Percentiles rank a stretch among this genome's conserved stretches.
These are phyloP conservation scores for Solanum lignicaule DNA, from an alignment of 257 asterid genomes.

Conservation along the genomic window DNA sequence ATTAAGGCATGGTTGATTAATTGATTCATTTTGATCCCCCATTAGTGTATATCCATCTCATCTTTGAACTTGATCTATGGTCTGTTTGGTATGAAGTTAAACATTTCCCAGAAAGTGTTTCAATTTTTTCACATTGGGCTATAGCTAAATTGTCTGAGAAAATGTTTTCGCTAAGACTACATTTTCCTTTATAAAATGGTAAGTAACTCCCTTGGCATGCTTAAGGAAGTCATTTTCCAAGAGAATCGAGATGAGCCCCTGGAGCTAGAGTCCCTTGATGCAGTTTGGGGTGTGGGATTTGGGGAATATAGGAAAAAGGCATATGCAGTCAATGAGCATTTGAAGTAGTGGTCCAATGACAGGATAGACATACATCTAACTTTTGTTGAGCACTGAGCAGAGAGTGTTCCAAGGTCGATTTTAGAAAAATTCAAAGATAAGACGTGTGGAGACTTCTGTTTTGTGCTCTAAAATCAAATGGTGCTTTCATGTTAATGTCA, in stretches of 20 bases:
- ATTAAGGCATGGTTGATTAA: background rate
- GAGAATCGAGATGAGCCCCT: background rate
- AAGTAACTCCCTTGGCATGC: background rate
- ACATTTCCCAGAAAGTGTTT: background rate
- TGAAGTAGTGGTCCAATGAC: background rate
- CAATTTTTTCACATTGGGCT: background rate
- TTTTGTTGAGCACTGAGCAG: background rate
- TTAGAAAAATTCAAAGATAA: background rate
- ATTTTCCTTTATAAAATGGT: background rate
- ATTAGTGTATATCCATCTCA: background rate
- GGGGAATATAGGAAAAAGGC: background rate
- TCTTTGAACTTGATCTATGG: background rate
- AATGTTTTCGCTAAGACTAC: background rate
- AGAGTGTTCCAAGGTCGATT: background rate
- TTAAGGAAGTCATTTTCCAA: background rate
- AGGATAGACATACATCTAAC: background rate
- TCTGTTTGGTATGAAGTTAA: background rate
- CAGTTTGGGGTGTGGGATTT: no score
- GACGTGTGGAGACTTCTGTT: background rate
- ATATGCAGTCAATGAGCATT: background rate
- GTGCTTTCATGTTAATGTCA: background rate
- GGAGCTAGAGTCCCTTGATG: background rate
- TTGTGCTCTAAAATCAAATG: background rate
- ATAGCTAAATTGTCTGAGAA: background rate
- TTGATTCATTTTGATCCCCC: background rate